Percentiles rank a stretch among this genome's conserved stretches.
Evolutionary conservation across 2,329 filamentous ascomycete species (phyloP).

Genomic region (Neonectria punicea): DNA sequence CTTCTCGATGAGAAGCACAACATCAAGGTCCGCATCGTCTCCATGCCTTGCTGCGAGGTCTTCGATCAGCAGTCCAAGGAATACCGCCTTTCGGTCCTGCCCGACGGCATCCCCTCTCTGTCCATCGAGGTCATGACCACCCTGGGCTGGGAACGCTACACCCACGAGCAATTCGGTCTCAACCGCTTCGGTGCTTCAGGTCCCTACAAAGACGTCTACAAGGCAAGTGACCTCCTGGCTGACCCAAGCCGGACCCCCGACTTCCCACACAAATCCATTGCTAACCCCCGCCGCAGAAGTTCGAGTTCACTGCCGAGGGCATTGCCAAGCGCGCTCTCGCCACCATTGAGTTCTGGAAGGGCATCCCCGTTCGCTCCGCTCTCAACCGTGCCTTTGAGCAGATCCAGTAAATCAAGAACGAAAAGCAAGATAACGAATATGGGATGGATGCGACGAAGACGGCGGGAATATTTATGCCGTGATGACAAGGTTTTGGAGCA

Average conservation of each 20-base stretch:
- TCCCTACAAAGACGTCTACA: conserved; percentile 98
- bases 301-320: conserved; percentile 98
- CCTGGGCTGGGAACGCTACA: conserved; percentile 98
- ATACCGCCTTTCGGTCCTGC: conserved; percentile 91
- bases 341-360: conserved; percentile 98
- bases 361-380: conserved; percentile 86
- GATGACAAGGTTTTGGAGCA: conserved; percentile 43
- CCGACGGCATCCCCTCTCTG: conserved; percentile 91
- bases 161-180: conserved; percentile 98
- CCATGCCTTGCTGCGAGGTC: conserved; percentile 95
- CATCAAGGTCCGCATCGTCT: conserved; percentile 90
- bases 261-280: conserved; percentile 9
- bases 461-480: conserved; percentile 39
- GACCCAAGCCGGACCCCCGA: conserved; percentile 12
- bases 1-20: conserved; percentile 90
- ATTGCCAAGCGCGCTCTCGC: conserved; percentile 93
- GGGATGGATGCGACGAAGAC: conserved; percentile 26
- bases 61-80: conserved; percentile 95
- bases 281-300: conserved; percentile 76
- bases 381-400: conserved; percentile 98
- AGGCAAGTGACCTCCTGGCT: conserved; percentile 63
- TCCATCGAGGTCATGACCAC: conserved; percentile 98
- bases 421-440: conserved; percentile 29
- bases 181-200: conserved; percentile 99
- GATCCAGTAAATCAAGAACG: conserved; percentile 74